phyloP scores from a whole-genome alignment of 2,329 filamentous ascomycete genomes.

The Byssoonygena ceratinophila region DNA sequence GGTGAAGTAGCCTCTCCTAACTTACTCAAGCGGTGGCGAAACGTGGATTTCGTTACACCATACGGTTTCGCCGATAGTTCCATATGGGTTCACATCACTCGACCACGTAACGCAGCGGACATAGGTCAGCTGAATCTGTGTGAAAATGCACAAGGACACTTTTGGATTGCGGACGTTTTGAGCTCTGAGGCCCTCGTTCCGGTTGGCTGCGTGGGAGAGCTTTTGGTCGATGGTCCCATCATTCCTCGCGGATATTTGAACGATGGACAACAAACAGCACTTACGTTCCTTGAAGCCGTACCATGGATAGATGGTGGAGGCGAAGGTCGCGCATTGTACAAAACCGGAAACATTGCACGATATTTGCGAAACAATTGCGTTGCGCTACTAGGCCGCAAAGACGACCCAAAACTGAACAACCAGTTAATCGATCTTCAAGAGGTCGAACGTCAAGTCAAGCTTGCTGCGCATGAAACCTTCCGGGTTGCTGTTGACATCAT shows the following conservation, averaged over 20 bases:
- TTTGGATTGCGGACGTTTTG: slow-evolving; percentile 21
- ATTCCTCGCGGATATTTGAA: slow-evolving; percentile 31
- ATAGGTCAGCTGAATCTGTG: not conserved
- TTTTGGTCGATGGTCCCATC: slow-evolving; percentile 32
- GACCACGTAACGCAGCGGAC: not conserved
- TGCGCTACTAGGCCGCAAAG: slow-evolving; percentile 36
- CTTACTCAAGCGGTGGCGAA: too few relatives aligned
- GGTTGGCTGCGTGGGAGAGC: slow-evolving; percentile 32
- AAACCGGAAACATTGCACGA: slow-evolving; percentile 72
- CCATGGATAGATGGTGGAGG: too few relatives aligned
- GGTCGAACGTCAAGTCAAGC: slow-evolving; percentile 39
- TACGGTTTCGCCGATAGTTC: too few relatives aligned
- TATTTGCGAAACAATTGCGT: slow-evolving; percentile 36
- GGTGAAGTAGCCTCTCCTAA: too few relatives aligned
- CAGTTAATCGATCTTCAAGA: slow-evolving; percentile 77
- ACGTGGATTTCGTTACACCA: too few relatives aligned
- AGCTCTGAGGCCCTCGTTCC: slow-evolving; percentile 20
- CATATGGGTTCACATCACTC: too few relatives aligned
- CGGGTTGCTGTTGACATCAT: too few relatives aligned
- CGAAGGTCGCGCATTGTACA: slow-evolving; percentile 50
- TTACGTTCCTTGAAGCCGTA: slow-evolving; percentile 18
- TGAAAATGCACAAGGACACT: not conserved
- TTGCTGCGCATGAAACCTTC: not conserved
- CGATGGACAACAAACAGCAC: too few relatives aligned
- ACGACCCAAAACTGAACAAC: slow-evolving; percentile 70